These are phyloP conservation scores for Phytophthora lateralis DNA, from an alignment of 352 stramenopile genomes.

Conservation along the genomic window DNA sequence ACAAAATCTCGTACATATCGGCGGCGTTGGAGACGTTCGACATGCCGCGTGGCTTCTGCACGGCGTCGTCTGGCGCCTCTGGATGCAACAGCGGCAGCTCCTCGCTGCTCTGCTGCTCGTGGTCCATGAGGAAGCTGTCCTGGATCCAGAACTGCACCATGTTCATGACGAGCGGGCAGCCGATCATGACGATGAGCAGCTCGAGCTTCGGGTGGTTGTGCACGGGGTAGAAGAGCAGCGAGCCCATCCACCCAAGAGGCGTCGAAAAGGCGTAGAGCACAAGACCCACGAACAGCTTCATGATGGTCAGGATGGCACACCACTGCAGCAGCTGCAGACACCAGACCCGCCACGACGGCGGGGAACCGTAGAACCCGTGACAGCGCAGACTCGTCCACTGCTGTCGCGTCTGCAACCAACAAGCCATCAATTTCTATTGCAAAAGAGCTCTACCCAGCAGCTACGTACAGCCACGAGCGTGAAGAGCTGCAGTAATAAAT, in stretches of 20 bases:
- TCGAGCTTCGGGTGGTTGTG: slow-evolving; percentile 77
- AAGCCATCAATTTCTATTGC: slow-evolving; percentile 6
- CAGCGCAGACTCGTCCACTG: slow-evolving; percentile 67
- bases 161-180: slow-evolving; percentile 85
- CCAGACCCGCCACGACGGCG: slow-evolving; percentile 72
- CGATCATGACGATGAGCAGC: slow-evolving; percentile 86
- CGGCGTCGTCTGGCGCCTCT: neutral
- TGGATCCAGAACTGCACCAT: slow-evolving; percentile 89
- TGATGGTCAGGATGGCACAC: slow-evolving; percentile 64
- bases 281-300: slow-evolving; percentile 72
- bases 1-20: slow-evolving; percentile 73
- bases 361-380: slow-evolving; percentile 71
- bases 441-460: neutral
- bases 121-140: slow-evolving; percentile 82
- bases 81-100: slow-evolving; percentile 42
- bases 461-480: slow-evolving; percentile 57
- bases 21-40: slow-evolving; percentile 51
- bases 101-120: slow-evolving; percentile 32
- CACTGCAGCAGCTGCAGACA: slow-evolving; percentile 66
- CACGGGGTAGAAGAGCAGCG: slow-evolving; percentile 71
- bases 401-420: slow-evolving; percentile 42
- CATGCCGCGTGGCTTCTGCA: slow-evolving; percentile 44
- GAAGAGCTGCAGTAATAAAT: slow-evolving; percentile 69
- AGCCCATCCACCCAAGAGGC: slow-evolving; percentile 62
- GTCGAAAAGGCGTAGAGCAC: slow-evolving; percentile 69